Percentiles rank a stretch among this genome's conserved stretches.
Conservation (phyloP, 306 rosid species). For the Fragaria ananassa region DNA sequence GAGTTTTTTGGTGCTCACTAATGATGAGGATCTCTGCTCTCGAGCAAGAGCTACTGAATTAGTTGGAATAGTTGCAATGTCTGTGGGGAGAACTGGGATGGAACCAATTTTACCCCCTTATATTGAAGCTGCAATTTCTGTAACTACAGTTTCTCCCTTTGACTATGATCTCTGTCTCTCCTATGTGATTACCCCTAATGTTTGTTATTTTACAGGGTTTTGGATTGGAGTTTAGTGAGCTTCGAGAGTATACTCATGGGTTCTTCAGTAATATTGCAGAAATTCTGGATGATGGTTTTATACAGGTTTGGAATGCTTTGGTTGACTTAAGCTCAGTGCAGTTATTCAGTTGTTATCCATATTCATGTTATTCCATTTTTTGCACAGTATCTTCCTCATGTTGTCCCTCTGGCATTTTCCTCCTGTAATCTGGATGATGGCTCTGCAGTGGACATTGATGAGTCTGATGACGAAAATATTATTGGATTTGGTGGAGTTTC, state of each 20-base stretch:
- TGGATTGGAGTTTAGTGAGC: constrained; percentile 86
- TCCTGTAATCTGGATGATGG: constrained; percentile 99
- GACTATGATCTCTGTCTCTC: constrained; percentile 6
- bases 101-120: constrained; percentile 87
- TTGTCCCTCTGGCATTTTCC: constrained; percentile 83
- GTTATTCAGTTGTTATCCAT: constrained; percentile 21
- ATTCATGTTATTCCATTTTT: constrained; percentile 26
- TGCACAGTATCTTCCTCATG: constrained; percentile 95
- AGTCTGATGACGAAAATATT: constrained; percentile 69
- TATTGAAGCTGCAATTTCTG: constrained; percentile 92
- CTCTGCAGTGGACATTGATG: constrained; percentile 88
- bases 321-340: constrained; percentile 20
- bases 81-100: constrained; percentile 83
- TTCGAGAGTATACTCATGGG: constrained; percentile 97
- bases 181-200: constrained; percentile 18
- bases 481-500: constrained; percentile 98
- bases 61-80: constrained; percentile 99
- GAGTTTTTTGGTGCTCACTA: constrained; percentile 83
- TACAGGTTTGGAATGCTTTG: constrained; percentile 54
- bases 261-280: constrained; percentile 95
- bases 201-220: constrained; percentile 65
- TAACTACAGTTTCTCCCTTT: constrained; percentile 41
- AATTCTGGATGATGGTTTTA: constrained; percentile 80
- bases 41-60: constrained; percentile 98
- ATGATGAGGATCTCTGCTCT: constrained; percentile 86